Base-by-base conservation (phyloP, 148 eudicot species). In the Rhododendron vialii region DNA sequence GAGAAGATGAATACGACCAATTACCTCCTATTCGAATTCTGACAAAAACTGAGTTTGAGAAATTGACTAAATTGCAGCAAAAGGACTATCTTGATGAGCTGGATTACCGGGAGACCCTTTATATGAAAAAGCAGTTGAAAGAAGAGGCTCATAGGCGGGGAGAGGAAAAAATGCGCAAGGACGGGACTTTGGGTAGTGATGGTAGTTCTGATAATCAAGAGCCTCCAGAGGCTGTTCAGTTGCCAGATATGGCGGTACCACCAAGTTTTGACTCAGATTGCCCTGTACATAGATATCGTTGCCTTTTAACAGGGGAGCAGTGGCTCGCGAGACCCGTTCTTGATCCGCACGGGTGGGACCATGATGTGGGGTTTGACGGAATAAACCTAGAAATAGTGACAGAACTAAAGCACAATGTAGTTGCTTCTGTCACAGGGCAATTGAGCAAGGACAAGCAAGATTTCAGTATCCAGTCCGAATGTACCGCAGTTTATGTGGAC, bases 341-440 rank as follows among this genome's bases (percentile, higher is more conserved):
- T 63, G 98, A 98, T 88, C 95, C 93, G 7, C 93, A 93, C 43
- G 98, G 98, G 83, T 98, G 99, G 99, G 99, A 98, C 76, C 98
- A 94, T 82, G 99, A 98, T 53, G 94, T 98, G 79, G 96, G 99
- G 35, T 94, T 95, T 84, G 99, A 98, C 59, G 99, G 98, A 67
- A 88, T 98, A 67, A 95, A 92, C 92, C 85, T 98, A 36, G 98
- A 98, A 88, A 89, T 89, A 33, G 82, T 92, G 85, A 53, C 87
- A 20, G 93, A 92, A 92, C n/a, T 93, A 30, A 91, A 87, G 74
- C 86, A 85, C 48, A 92, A 94, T 63, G 55, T 94, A 22, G 81
- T 89, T 12, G 90, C 93, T 48, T 89, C 92, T 10, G 63, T 95
- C 55, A 90, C 96, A n/a, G 99, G 99, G 82, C 98, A 98, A 88